These are phyloP conservation scores for Coriolopsis trogii DNA, from an alignment of 1,284 basidiomycete genomes.

Conservation along the genomic window DNA sequence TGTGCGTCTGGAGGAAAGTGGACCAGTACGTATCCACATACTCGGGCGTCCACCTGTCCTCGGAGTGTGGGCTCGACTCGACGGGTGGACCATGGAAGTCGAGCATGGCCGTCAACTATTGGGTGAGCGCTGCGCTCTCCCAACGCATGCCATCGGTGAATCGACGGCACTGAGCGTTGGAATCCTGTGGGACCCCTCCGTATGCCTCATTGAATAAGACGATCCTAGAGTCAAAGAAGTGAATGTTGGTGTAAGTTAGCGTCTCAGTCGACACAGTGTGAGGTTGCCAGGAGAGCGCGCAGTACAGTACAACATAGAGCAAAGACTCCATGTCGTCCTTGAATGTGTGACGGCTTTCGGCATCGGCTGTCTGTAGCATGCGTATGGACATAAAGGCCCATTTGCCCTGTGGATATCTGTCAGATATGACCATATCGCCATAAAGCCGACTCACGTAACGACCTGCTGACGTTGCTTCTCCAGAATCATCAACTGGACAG, in stretches of 20 bases:
- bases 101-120: background rate
- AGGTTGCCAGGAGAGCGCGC: background rate
- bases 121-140: background rate
- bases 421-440: background rate
- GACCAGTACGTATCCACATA: background rate
- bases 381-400: background rate
- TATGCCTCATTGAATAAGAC: no score
- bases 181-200: background rate
- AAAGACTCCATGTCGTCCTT: constrained; percentile 11
- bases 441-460: background rate
- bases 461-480: background rate
- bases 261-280: background rate
- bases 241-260: background rate
- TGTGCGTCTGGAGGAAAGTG: background rate
- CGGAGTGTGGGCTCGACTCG: background rate
- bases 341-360: background rate
- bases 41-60: background rate
- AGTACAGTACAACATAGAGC: constrained; percentile 8
- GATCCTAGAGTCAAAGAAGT: background rate
- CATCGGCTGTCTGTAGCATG: no score
- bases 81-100: background rate
- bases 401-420: background rate
- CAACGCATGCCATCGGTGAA: background rate
- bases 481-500: background rate
- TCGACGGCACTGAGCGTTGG: background rate